phyloP scores from a whole-genome alignment of 257 asterid genomes.

The Solanum lycopersicoides region DNA sequence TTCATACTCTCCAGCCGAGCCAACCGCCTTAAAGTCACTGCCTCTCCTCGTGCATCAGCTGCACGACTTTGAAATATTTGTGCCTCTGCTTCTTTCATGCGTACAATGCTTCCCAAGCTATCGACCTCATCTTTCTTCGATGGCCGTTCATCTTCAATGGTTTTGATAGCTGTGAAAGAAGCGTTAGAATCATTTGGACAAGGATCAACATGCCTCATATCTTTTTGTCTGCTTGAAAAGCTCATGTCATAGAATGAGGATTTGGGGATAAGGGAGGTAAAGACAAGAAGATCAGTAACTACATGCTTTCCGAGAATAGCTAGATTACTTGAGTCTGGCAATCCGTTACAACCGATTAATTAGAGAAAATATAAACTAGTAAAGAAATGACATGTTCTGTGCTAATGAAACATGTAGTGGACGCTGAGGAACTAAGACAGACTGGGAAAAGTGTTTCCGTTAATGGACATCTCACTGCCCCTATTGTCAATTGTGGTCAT shows the following conservation, averaged over 20 bases:
- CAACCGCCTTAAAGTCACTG: conserved; percentile 46
- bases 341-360: conserved; percentile 33
- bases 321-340: conserved; percentile 17
- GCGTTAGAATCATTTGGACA: conserved; percentile 18
- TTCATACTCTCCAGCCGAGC: conserved; percentile 45
- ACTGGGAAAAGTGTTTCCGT: not conserved
- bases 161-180: conserved; percentile 25
- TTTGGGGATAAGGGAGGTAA: conserved; percentile 28
- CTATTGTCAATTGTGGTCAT: too few species aligned
- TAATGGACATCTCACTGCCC: too few species aligned
- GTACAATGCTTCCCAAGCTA: conserved; percentile 64
- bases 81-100: conserved; percentile 87
- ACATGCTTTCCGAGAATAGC: conserved; percentile 7
- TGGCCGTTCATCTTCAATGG: conserved; percentile 77
- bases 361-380: not conserved
- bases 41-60: conserved; percentile 70
- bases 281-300: conserved; percentile 21
- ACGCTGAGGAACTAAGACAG: not conserved
- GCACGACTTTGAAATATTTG: conserved; percentile 74
- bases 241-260: conserved; percentile 33
- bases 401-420: not conserved
- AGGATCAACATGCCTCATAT: conserved; percentile 24
- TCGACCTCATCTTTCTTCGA: conserved; percentile 50
- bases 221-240: conserved; percentile 2
- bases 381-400: not conserved